Conservation (phyloP, 495 filamentous ascomycete genomes). For the Hyphodiscus hymeniophilus region DNA sequence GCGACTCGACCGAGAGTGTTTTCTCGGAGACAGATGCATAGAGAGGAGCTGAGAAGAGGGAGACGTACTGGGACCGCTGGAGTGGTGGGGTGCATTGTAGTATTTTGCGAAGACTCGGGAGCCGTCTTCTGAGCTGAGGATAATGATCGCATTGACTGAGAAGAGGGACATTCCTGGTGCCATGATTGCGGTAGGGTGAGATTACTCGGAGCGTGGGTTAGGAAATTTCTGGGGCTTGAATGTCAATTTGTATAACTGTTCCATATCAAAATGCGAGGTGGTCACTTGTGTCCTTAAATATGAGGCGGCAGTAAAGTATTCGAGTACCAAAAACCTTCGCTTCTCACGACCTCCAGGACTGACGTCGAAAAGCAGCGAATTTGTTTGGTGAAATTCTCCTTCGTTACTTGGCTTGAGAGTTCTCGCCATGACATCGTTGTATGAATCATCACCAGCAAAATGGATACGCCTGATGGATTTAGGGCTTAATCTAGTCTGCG, state of each 20-base stretch:
- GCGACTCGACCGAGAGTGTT: not conserved
- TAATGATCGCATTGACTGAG: slow-evolving; percentile 85
- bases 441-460: too few relatives aligned
- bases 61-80: slow-evolving; percentile 1
- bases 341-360: too few relatives aligned
- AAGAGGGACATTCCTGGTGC: slow-evolving; percentile 69
- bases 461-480: too few relatives aligned
- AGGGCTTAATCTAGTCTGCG: too few relatives aligned
- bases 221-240: not conserved
- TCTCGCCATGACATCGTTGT: too few relatives aligned
- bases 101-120: slow-evolving; percentile 92
- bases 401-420: too few relatives aligned
- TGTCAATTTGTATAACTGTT: not conserved
- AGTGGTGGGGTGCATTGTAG: slow-evolving; percentile 78
- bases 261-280: slow-evolving; percentile 5
- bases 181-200: slow-evolving; percentile 14
- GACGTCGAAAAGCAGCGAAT: too few relatives aligned
- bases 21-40: not conserved
- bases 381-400: too few relatives aligned
- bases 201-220: not conserved
- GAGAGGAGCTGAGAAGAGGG: slow-evolving; percentile 5
- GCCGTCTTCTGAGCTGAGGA: slow-evolving; percentile 81
- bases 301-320: not conserved
- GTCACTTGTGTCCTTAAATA: slow-evolving; percentile 1
- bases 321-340: too few relatives aligned